Evolutionary conservation across 208 protist species (phyloP).

Genomic region (Crithidia acanthocephali): DNA sequence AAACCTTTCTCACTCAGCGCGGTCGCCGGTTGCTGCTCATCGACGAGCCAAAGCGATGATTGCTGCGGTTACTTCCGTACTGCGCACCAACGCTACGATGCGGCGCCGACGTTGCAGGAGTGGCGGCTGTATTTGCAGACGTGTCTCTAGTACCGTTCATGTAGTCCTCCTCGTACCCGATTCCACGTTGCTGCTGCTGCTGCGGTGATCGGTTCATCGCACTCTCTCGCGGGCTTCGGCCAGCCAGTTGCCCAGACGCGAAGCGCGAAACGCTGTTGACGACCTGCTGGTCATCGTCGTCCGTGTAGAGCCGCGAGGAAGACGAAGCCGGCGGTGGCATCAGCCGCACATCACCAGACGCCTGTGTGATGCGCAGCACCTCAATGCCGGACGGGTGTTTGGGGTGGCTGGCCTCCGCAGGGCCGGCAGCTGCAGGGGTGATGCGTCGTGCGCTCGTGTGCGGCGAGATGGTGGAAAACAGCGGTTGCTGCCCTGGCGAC

Average conservation of each 20-base stretch:
- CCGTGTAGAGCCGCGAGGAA: neutral
- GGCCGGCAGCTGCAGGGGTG: neutral
- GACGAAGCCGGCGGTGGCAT: slow-evolving; percentile 2
- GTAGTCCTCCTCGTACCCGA: neutral
- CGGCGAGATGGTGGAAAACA: slow-evolving; percentile 12
- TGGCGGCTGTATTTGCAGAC: neutral
- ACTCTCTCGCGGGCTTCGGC: neutral
- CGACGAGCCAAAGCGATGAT: slow-evolving; percentile 6
- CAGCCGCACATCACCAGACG: slow-evolving; percentile 20
- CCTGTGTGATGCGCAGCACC: slow-evolving; percentile 29
- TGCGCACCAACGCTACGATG: neutral
- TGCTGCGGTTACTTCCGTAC: neutral
- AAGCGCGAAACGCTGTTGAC: neutral
- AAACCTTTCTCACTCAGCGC: neutral
- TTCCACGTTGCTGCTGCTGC: neutral
- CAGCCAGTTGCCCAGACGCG: slow-evolving; percentile 3
- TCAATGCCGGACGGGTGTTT: slow-evolving; percentile 17
- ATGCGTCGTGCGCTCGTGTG: slow-evolving; percentile 10
- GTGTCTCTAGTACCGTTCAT: neutral
- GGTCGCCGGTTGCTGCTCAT: neutral
- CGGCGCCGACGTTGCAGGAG: neutral
- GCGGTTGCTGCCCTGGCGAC: slow-evolving; percentile 5
- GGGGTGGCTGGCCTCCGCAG: neutral
- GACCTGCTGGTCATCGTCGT: slow-evolving; percentile 2
- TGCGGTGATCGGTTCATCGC: neutral